These are phyloP conservation scores for Papiliotrema terrestris DNA, from an alignment of 1,284 basidiomycete species.

Conservation along the genomic window DNA sequence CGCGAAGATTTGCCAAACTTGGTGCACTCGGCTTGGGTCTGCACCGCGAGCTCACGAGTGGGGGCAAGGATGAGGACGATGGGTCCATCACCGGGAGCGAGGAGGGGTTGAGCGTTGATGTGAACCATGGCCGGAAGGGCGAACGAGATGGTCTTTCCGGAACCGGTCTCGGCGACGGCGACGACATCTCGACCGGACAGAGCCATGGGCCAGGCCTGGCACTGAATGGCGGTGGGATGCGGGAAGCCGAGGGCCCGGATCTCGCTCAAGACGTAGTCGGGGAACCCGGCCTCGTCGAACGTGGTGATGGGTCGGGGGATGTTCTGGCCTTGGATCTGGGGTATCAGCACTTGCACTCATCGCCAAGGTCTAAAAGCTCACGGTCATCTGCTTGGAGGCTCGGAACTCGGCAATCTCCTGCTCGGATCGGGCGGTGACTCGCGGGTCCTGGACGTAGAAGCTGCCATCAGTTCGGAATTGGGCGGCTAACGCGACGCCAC, in stretches of 20 bases:
- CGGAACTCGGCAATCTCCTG: constrained; percentile 86
- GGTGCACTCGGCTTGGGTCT: constrained; percentile 97
- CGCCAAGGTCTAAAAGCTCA: constrained; percentile 28
- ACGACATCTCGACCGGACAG: constrained; percentile 90
- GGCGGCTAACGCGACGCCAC: constrained; percentile 38
- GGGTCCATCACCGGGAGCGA: constrained; percentile 91
- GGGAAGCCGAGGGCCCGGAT: constrained; percentile 91
- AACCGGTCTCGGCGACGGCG: constrained; percentile 94
- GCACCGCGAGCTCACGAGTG: constrained; percentile 96
- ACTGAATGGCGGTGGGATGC: constrained; percentile 89
- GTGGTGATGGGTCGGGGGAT: constrained; percentile 86
- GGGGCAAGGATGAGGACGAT: constrained; percentile 96
- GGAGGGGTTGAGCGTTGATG: constrained; percentile 97
- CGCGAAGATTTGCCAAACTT: constrained; percentile 97
- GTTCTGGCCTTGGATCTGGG: constrained; percentile 76
- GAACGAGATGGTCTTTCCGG: constrained; percentile 96
- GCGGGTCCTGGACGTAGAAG: constrained; percentile 93
- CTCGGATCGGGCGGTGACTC: constrained; percentile 73
- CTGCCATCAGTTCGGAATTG: constrained; percentile 51
- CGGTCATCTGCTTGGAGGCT: constrained; percentile 80
- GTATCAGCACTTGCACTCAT: constrained; percentile 8
- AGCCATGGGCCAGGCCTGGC: constrained; percentile 98
- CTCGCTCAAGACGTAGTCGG: constrained; percentile 90
- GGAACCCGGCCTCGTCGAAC: constrained; percentile 94
- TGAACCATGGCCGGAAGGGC: constrained; percentile 98